These are phyloP conservation scores for Ogataea nakhonphanomensis DNA, from an alignment of 805 yeast species.

Conservation along the genomic window DNA sequence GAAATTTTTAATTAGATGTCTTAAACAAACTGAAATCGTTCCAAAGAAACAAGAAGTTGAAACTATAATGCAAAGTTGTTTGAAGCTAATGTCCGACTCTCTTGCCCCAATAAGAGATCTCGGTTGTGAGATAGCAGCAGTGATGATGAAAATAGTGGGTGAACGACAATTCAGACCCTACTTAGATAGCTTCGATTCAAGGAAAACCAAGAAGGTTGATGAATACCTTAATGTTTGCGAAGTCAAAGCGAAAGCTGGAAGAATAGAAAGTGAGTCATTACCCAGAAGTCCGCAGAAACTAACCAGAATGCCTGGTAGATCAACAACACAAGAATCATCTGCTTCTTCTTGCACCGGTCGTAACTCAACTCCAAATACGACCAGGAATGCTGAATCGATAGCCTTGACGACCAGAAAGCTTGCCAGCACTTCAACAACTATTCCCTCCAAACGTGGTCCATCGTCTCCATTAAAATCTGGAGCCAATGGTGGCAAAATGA, in stretches of 20 bases:
- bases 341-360: too few relatives aligned
- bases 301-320: too few relatives aligned
- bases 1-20: constrained; percentile 59
- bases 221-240: constrained; percentile 54
- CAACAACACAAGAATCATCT: too few relatives aligned
- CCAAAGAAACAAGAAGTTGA: constrained; percentile 58
- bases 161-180: constrained; percentile 58
- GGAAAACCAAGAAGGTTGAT: constrained; percentile 59
- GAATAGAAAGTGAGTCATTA: neutral
- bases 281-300: neutral
- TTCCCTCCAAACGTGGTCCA: constrained; percentile 69
- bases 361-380: constrained; percentile 2
- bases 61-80: constrained; percentile 49
- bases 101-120: constrained; percentile 79
- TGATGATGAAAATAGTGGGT: constrained; percentile 79
- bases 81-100: constrained; percentile 73
- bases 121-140: constrained; percentile 76
- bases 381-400: constrained; percentile 7
- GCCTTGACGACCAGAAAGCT: constrained; percentile 14
- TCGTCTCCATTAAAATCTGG: constrained; percentile 59
- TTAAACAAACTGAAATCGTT: constrained; percentile 43
- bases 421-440: constrained; percentile 15
- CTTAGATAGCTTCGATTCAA: constrained; percentile 70
- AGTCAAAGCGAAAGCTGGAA: constrained; percentile 42
- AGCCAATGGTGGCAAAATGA: constrained; percentile 19